Evolutionary conservation across 805 yeast species (phyloP), one percentile per base, ranked within the genome.

Genomic region (Ogataea nitratoaversa): DNA sequence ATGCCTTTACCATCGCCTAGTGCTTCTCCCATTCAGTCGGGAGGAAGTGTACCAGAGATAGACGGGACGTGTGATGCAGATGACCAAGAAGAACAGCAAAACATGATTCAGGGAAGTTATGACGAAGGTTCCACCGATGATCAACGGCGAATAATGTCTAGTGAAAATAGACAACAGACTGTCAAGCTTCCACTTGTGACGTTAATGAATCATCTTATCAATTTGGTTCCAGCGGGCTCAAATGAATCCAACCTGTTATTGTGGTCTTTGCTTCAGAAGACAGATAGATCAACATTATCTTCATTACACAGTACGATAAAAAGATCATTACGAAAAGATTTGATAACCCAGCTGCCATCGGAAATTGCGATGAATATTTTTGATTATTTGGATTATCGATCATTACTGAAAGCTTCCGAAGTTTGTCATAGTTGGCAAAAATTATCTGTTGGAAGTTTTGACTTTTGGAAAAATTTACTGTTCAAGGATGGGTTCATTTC

Each of bases 391-490:
- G 90, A 86, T 54, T 72, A 74, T 47, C 54, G 66, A 32, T 76
- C 90, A 3, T 68, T 93, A 19, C 66, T 79, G 28, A 68, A 72
- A 8, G 74, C 83, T 12, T 67, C 86, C 3, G 66, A 67, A 42
- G 95, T 89, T 2, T 83, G 84, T 39, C 72, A 67, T 35, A 65
- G 66, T 38, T 93, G 98, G 97, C 70, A 74, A 46, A 57, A 65
- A 19, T 63, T 85, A n/a, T 73, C 84, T 4, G 77, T 75, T 42
- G 73, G 74, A 27, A 72, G 81, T 17, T 73, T 74, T 32, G 71
- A 67, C 37, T 65, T 88, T 16, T 91, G 99, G 98, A 74, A 74
- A 48, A 67, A 72, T 33, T 54, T 86, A 42, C 65, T 88, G 27
- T 68, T 75, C 13, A 61, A 68, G 24, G 96, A 89, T 54, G 74